phyloP scores from a whole-genome alignment of 2,329 filamentous ascomycete genomes.

The Trichoderma pleuroti region DNA sequence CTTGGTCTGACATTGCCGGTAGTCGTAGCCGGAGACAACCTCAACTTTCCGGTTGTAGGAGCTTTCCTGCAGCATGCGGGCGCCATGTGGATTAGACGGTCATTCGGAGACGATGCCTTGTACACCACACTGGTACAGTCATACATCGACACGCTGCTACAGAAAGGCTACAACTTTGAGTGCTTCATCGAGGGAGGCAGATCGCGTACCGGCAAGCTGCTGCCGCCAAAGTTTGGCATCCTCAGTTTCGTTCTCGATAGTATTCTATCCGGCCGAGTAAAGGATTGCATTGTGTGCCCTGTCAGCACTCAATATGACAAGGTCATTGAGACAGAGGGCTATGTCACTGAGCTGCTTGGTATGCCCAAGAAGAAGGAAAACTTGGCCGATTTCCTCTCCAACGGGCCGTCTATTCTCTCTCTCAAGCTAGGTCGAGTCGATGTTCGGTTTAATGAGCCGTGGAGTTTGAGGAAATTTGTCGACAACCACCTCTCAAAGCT shows the following conservation, averaged over 20 bases:
- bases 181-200: conserved; percentile 97
- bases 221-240: conserved; percentile 94
- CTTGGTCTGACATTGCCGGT: conserved; percentile 84
- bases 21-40: conserved; percentile 91
- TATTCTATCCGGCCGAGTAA: conserved; percentile 78
- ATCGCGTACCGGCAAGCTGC: conserved; percentile 86
- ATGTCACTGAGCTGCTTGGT: conserved; percentile 89
- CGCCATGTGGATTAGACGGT: conserved; percentile 92
- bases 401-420: conserved; percentile 79
- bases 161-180: conserved; percentile 90
- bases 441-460: conserved; percentile 93
- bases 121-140: conserved; percentile 92
- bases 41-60: conserved; percentile 90
- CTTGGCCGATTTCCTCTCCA: conserved; percentile 79
- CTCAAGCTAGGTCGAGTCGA: conserved; percentile 88
- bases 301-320: conserved; percentile 99
- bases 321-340: conserved; percentile 95
- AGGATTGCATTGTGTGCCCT: conserved; percentile 90
- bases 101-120: conserved; percentile 86
- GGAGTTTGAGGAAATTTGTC: conserved; percentile 83
- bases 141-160: conserved; percentile 89
- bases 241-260: conserved; percentile 88
- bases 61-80: conserved; percentile 92
- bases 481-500: conserved; percentile 65
- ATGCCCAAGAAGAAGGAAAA: conserved; percentile 97